Percentiles rank a stretch among this genome's conserved stretches.
Evolutionary conservation across 2,329 filamentous ascomycete species (phyloP).

Genomic region (Onygenales sp.): DNA sequence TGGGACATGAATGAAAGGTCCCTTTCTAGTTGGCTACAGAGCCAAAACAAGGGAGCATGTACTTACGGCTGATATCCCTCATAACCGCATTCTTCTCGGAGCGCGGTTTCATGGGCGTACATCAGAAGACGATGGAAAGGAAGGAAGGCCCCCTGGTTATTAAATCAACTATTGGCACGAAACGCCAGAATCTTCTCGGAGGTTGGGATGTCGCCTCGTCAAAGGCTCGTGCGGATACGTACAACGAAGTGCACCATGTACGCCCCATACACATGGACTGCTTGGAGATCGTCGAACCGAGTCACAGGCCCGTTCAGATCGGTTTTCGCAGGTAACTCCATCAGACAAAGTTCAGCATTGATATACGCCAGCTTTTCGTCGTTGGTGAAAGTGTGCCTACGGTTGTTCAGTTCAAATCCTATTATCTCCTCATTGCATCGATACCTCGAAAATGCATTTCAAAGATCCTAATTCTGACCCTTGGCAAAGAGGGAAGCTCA

Average conservation of each 20-base stretch:
- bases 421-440: too few relatives aligned
- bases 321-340: not conserved
- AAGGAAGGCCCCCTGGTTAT: conserved; percentile 3
- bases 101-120: conserved; percentile 1
- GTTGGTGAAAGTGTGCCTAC: conserved; percentile 5
- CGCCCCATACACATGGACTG: not conserved
- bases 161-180: not conserved
- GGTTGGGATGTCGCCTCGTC: not conserved
- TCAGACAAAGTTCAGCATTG: conserved; percentile 5
- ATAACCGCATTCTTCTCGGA: conserved; percentile 6
- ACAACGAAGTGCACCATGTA: conserved; percentile 2
- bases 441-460: too few relatives aligned
- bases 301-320: not conserved
- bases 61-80: conserved; percentile 3
- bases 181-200: too few relatives aligned
- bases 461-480: not conserved
- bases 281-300: conserved; percentile 5
- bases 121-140: conserved; percentile 5
- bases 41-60: not conserved
- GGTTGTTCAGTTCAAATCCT: not conserved
- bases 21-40: not conserved
- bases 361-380: conserved; percentile 4
- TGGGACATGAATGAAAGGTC: too few relatives aligned
- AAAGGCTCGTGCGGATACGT: not conserved
- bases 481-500: conserved; percentile 6